A percentile compares a stretch with the other conserved stretches of the same genome.
Evolutionary conservation across 805 yeast genomes (phyloP).

Genomic region (Ogataea corticis): DNA sequence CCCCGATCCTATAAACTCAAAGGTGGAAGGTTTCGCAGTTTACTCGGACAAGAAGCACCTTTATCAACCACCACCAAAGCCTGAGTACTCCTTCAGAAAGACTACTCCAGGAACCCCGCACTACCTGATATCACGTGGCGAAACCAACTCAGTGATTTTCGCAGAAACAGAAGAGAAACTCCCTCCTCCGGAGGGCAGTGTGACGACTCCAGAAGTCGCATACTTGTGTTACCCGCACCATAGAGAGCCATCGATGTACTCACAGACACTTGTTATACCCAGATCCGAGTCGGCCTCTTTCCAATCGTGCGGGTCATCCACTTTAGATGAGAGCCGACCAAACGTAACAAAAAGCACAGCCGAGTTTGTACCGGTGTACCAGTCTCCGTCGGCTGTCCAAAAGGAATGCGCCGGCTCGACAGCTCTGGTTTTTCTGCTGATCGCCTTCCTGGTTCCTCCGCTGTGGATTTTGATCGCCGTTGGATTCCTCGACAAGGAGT

Average conservation of each 20-base stretch:
- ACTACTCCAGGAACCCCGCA: constrained; percentile 20
- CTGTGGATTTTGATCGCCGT: constrained; percentile 29
- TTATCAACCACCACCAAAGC: not conserved
- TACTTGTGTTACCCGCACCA: constrained; percentile 4
- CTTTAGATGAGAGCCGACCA: constrained; percentile 2
- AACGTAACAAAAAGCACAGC: not conserved
- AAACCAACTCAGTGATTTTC: not conserved
- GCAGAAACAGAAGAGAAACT: not conserved
- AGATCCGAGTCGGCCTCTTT: constrained; percentile 9
- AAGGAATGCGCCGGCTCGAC: constrained; percentile 13
- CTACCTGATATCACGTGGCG: constrained; percentile 9
- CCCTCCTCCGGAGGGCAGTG: not conserved
- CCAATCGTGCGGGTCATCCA: constrained; percentile 9
- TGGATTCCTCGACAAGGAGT: constrained; percentile 28
- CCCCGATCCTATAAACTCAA: no score
- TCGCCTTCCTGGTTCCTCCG: constrained; percentile 31
- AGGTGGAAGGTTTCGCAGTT: constrained; percentile 9
- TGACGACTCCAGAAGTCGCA: constrained; percentile 11
- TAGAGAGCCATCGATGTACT: constrained; percentile 14
- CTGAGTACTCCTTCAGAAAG: constrained; percentile 19
- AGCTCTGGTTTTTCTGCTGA: constrained; percentile 21
- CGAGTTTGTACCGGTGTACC: not conserved
- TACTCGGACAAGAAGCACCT: constrained; percentile 11
- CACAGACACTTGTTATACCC: constrained; percentile 11
- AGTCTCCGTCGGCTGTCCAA: no score